Conservation (phyloP, 805 yeast genomes). For the Groenewaldozyma salmanticensis region DNA sequence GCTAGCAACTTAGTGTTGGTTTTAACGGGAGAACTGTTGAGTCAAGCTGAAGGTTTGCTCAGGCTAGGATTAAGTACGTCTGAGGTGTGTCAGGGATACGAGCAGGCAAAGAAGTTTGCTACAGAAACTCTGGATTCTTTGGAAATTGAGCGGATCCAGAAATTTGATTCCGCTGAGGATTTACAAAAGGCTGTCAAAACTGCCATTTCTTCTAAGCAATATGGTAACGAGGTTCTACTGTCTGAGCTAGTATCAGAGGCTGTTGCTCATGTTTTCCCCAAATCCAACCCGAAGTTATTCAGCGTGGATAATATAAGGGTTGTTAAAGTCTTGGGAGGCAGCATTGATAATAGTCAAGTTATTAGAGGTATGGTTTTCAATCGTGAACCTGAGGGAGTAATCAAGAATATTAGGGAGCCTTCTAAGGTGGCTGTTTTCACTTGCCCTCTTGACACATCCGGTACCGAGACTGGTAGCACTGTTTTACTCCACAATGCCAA, state of each 20-base stretch:
- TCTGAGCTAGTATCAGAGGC: conserved; percentile 79
- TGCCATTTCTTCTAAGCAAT: conserved; percentile 88
- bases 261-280: conserved; percentile 66
- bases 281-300: conserved; percentile 47
- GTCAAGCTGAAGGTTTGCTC: conserved; percentile 75
- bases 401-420: conserved; percentile 50
- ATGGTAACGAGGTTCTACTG: conserved; percentile 73
- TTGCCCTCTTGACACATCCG: conserved; percentile 87
- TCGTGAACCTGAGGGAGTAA: conserved; percentile 89
- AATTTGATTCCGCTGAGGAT: conserved; percentile 44
- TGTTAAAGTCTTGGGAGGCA: conserved; percentile 92
- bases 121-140: conserved; percentile 51
- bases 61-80: conserved; percentile 81
- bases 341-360: conserved; percentile 64
- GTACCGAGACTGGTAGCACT: conserved; percentile 98
- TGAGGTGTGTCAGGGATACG: conserved; percentile 89
- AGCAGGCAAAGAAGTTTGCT: conserved; percentile 72
- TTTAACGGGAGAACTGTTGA: conserved; percentile 85
- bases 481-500: conserved; percentile 91
- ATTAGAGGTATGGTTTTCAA: conserved; percentile 98
- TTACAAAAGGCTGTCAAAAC: conserved; percentile 69
- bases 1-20: conserved; percentile 86
- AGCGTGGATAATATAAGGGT: conserved; percentile 92
- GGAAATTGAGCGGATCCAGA: conserved; percentile 47
- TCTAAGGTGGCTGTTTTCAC: conserved; percentile 89